Conservation (phyloP, 2,329 filamentous ascomycete genomes). For the Aspergillus quadrilineatus region DNA sequence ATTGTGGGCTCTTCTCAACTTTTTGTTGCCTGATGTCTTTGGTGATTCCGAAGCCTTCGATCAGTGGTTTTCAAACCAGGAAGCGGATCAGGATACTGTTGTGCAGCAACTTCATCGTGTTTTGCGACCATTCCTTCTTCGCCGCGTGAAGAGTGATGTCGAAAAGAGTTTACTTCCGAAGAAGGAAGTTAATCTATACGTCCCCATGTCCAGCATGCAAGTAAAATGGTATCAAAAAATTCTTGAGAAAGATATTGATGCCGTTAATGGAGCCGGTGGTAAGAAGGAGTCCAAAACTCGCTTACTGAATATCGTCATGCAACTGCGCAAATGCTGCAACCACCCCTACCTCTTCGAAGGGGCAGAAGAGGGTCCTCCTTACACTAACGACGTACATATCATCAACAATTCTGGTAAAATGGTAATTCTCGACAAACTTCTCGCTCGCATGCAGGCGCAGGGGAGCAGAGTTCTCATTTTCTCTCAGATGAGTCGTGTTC, state of each 20-base stretch:
- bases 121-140: constrained; percentile 86
- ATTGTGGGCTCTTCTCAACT: constrained; percentile 95
- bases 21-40: constrained; percentile 96
- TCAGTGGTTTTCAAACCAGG: constrained; percentile 93
- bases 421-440: constrained; percentile 89
- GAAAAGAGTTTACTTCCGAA: constrained; percentile 97
- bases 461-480: constrained; percentile 97
- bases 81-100: constrained; percentile 88
- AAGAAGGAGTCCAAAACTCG: constrained; percentile 98
- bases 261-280: constrained; percentile 92
- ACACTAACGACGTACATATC: constrained; percentile 96
- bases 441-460: constrained; percentile 77
- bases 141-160: constrained; percentile 94
- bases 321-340: constrained; percentile 97
- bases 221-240: constrained; percentile 99
- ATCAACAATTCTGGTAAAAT: constrained; percentile 95
- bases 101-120: constrained; percentile 95
- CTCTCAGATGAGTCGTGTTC: constrained; percentile 95
- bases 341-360: constrained; percentile 98
- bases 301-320: constrained; percentile 98
- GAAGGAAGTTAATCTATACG: constrained; percentile 94
- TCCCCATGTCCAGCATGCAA: constrained; percentile 99
- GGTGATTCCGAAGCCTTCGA: constrained; percentile 96
- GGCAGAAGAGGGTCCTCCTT: constrained; percentile 93
- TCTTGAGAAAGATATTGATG: constrained; percentile 97